Conservation (phyloP, 768 basidiomycete genomes). For the Chalciporus piperatus region DNA sequence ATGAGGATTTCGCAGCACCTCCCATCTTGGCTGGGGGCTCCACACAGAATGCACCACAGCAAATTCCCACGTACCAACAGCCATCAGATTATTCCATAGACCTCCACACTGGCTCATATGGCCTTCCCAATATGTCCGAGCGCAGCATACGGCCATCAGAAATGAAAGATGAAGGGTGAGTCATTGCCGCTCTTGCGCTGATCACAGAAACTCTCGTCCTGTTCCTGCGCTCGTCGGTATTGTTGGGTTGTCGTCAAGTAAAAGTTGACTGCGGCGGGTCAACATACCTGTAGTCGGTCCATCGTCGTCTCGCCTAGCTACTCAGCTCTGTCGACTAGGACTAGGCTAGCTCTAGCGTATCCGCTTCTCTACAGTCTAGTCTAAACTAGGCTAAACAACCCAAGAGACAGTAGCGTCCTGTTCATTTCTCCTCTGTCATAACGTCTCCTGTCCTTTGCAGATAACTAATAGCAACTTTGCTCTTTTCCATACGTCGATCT, state of each 20-base stretch:
- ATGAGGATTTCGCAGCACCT: constrained; percentile 13
- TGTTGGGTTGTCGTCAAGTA: constrained; percentile 28
- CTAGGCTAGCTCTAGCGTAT: constrained; percentile 77
- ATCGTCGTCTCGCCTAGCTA: constrained; percentile 41
- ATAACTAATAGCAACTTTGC: constrained; percentile 77
- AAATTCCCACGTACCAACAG: constrained; percentile 78
- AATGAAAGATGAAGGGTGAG: constrained; percentile 99
- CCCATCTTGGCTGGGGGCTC: constrained; percentile 27
- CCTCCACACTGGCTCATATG: constrained; percentile 38
- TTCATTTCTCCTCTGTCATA: constrained; percentile 55
- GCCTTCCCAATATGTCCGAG: constrained; percentile 46
- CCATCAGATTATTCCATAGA: constrained; percentile 51
- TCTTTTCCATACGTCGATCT: constrained; percentile 35
- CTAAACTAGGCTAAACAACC: constrained; percentile 72
- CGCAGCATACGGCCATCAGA: constrained; percentile 79
- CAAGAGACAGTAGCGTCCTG: constrained; percentile 74
- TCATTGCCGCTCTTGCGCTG: constrained; percentile 18
- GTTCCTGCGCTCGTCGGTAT: constrained; percentile 20
- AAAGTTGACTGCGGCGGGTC: constrained; percentile 19
- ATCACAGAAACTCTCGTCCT: constrained; percentile 9
- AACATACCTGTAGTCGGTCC: constrained; percentile 40
- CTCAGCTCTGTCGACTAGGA: constrained; percentile 59
- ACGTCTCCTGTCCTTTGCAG: constrained; percentile 61
- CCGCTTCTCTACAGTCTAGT: constrained; percentile 65
- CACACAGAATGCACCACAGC: constrained; percentile 52